Percentiles rank a stretch among this genome's conserved stretches.
Evolutionary conservation across 2,329 filamentous ascomycete genomes (phyloP).

Genomic region (Tolypocladium pustulatum): DNA sequence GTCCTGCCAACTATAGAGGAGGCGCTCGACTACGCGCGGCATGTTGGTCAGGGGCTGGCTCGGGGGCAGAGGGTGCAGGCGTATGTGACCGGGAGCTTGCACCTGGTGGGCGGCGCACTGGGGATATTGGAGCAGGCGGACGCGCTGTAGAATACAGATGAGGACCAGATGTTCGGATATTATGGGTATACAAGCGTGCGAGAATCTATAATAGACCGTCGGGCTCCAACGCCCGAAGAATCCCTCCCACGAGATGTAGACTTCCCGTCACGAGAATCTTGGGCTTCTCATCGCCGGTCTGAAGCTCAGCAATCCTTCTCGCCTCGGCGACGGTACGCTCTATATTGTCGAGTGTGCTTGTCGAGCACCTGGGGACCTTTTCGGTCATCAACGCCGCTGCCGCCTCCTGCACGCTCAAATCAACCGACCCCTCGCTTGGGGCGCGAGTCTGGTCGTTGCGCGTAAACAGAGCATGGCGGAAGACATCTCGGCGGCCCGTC

Average conservation of each 20-base stretch:
- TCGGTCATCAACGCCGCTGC: conserved; percentile 51
- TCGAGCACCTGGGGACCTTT: conserved; percentile 34
- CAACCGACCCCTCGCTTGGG: conserved; percentile 25
- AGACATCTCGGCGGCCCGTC: conserved; percentile 32
- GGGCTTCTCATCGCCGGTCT: conserved; percentile 19
- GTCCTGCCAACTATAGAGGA: conserved; percentile 44
- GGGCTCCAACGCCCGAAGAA: conserved; percentile 59
- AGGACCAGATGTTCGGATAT: neutral
- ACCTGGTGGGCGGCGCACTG: conserved; percentile 48
- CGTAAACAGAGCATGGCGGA: conserved; percentile 70
- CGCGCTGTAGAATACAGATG: conserved; percentile 21
- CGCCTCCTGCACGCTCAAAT: conserved; percentile 53
- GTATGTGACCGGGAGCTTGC: conserved; percentile 52
- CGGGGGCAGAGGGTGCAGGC: conserved; percentile 30
- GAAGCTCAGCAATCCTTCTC: conserved; percentile 22
- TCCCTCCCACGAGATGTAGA: conserved; percentile 71
- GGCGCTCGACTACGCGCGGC: conserved; percentile 37
- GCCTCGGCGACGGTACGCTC: conserved; percentile 56
- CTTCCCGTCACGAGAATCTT: conserved; percentile 69
- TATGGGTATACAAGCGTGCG: neutral
- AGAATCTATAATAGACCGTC: conserved; percentile 20
- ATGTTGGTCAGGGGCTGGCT: conserved; percentile 16
- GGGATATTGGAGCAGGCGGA: conserved; percentile 36
- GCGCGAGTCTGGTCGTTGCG: conserved; percentile 47
- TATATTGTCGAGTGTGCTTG: conserved; percentile 54